phyloP scores from a whole-genome alignment of 805 yeast genomes.

The Diddensiella transvaalensis region DNA sequence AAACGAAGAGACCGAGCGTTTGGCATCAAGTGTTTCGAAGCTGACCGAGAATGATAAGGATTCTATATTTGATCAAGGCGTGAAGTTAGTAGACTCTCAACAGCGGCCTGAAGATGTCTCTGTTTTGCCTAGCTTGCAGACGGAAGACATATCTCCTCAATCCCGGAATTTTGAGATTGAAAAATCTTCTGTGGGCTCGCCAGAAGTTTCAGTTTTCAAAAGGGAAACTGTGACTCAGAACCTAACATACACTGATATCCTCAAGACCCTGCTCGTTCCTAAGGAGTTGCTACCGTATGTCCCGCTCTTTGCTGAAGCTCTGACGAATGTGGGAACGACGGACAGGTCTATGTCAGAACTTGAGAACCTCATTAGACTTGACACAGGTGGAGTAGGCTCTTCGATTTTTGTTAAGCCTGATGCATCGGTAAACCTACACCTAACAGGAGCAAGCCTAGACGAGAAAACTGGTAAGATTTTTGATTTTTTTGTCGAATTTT shows the following conservation, averaged over 20 bases:
- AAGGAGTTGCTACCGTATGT: conserved; percentile 60
- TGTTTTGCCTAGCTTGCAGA: conserved; percentile 71
- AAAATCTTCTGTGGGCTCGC: conserved; percentile 4
- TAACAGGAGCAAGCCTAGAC: conserved; percentile 69
- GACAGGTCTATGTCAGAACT: conserved; percentile 67
- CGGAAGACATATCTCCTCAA: conserved; percentile 61
- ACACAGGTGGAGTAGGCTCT: conserved; percentile 83
- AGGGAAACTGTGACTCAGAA: conserved; percentile 47
- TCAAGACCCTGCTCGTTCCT: conserved; percentile 61
- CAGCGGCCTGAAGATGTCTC: conserved; percentile 67
- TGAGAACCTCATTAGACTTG: conserved; percentile 76
- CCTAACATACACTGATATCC: conserved; percentile 68
- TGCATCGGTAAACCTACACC: conserved; percentile 51
- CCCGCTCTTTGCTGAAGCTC: conserved; percentile 72
- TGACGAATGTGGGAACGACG: conserved; percentile 84
- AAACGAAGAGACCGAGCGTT: conserved; percentile 53
- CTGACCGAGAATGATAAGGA: conserved; percentile 56
- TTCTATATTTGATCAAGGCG: conserved; percentile 57
- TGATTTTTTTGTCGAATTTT: conserved; percentile 64
- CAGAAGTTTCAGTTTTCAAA: conserved; percentile 22
- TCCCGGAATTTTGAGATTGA: conserved; percentile 24
- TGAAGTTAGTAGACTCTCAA: conserved; percentile 59
- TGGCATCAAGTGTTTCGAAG: conserved; percentile 40
- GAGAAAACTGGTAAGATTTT: conserved; percentile 58
- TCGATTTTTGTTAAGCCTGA: conserved; percentile 45